phyloP scores from a whole-genome alignment of 2,329 filamentous ascomycete species.

The Xylariaceae sp. region DNA sequence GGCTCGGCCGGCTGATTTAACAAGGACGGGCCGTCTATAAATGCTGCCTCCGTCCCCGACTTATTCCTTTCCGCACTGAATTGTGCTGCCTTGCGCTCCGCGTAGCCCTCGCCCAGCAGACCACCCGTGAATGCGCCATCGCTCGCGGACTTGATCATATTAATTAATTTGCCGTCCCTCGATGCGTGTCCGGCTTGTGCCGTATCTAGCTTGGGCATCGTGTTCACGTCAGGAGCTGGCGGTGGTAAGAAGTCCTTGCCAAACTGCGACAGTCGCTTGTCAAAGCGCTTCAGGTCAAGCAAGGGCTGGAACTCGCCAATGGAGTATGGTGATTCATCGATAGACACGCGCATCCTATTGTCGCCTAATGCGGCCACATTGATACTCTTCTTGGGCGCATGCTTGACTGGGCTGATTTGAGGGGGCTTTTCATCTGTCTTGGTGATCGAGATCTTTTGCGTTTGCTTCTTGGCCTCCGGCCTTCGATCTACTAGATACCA shows the following conservation, averaged over 20 bases:
- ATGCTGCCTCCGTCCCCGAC: conserved; percentile 33
- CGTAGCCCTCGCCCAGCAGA: conserved; percentile 46
- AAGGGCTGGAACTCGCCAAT: conserved; percentile 67
- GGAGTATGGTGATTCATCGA: conserved; percentile 52
- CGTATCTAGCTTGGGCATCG: conserved; percentile 17
- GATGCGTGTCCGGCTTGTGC: conserved; percentile 19
- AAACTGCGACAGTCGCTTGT: conserved; percentile 47
- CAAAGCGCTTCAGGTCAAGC: conserved; percentile 57
- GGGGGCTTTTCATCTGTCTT: conserved; percentile 25
- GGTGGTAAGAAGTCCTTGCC: conserved; percentile 38
- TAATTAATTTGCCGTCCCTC: conserved; percentile 21
- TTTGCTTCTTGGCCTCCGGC: conserved; percentile 28
- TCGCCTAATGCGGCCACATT: conserved; percentile 28
- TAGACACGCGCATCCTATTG: conserved; percentile 35
- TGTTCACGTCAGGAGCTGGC: conserved; percentile 17
- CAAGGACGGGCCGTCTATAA: conserved; percentile 54
- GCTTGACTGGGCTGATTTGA: conserved; percentile 24
- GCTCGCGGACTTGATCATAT: conserved; percentile 21
- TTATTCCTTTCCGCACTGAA: conserved; percentile 23
- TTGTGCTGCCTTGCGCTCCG: conserved; percentile 40
- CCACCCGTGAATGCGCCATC: conserved; percentile 47
- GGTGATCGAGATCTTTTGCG: conserved; percentile 22
- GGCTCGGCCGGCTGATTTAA: conserved; percentile 37
- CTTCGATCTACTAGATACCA: conserved; percentile 82
- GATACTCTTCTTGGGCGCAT: conserved; percentile 25